A percentile compares a stretch with the other conserved stretches of the same genome.
Evolutionary conservation across 768 basidiomycete genomes (phyloP).

Genomic region (Brasilioporus rufonigricans): DNA sequence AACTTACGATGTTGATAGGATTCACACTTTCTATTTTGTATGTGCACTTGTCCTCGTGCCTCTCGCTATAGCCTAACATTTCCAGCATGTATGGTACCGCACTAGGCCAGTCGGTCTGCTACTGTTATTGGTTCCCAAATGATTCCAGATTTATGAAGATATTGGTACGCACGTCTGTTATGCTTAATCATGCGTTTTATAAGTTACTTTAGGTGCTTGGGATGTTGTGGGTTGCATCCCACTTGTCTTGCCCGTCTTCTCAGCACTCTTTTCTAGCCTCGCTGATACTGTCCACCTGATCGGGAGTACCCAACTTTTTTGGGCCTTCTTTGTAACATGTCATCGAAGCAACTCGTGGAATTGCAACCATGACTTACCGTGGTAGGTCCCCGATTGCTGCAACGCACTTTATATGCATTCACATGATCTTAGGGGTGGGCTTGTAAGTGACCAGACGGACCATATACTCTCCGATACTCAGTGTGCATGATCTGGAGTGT

Average conservation of each 20-base stretch:
- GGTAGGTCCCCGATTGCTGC: neutral
- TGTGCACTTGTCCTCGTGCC: neutral
- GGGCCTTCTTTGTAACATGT: constrained; percentile 7
- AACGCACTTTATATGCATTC: neutral
- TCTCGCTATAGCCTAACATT: neutral
- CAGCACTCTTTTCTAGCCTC: neutral
- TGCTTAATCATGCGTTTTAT: neutral
- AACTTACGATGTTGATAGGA: neutral
- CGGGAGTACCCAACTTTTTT: constrained; percentile 1
- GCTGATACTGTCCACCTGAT: constrained; percentile 8
- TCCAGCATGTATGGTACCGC: constrained; percentile 12
- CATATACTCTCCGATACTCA: neutral
- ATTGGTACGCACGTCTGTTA: neutral
- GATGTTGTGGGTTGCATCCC: neutral
- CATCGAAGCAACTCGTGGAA: neutral
- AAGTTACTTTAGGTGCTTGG: neutral
- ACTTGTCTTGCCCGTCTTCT: neutral
- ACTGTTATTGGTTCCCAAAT: constrained; percentile 5
- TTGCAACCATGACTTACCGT: constrained; percentile 3
- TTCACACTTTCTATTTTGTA: constrained; percentile 2
- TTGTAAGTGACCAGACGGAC: constrained; percentile 1
- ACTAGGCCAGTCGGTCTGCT: constrained; percentile 9
- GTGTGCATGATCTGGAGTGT: neutral
- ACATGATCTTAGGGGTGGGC: constrained; percentile 5
- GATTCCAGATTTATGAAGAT: neutral